Conservation (phyloP, 306 rosid species). For the Acmispon strigosus region DNA sequence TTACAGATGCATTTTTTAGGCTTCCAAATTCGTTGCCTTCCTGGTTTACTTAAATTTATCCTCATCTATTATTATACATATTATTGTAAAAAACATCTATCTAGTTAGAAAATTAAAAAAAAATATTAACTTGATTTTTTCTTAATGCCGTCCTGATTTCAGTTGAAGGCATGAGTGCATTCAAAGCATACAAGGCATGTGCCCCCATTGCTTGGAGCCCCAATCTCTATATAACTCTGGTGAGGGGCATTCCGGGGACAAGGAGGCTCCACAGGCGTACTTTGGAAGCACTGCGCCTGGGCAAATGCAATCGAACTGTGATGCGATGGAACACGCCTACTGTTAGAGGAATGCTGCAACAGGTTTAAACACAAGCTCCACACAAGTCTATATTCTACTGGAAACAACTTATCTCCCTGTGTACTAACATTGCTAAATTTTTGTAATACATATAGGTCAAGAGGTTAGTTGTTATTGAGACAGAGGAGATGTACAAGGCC, state of each 20-base stretch:
- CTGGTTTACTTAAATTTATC: too few species aligned
- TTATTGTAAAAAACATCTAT: background rate
- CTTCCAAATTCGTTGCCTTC: too few species aligned
- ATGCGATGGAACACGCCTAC: constrained; percentile 87
- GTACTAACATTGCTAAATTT: constrained; percentile 7
- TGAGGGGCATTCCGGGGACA: constrained; percentile 86
- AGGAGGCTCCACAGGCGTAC: constrained; percentile 78
- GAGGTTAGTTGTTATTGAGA: constrained; percentile 70
- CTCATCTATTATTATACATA: background rate
- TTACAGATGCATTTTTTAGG: too few species aligned
- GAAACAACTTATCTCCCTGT: background rate
- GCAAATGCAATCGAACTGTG: constrained; percentile 78
- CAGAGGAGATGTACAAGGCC: constrained; percentile 76
- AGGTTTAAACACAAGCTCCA: constrained; percentile 31
- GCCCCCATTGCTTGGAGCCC: constrained; percentile 81
- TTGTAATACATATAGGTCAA: constrained; percentile 36
- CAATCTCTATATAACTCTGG: constrained; percentile 67
- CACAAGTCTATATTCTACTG: background rate
- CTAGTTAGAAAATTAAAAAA: background rate
- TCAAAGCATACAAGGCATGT: constrained; percentile 72
- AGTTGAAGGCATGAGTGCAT: constrained; percentile 64
- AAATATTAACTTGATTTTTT: background rate
- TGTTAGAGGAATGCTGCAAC: constrained; percentile 79
- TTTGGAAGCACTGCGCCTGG: constrained; percentile 65
- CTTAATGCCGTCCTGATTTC: constrained; percentile 24